A percentile compares a stretch with the other conserved stretches of the same genome.
Evolutionary conservation across 768 basidiomycete genomes (phyloP).

Genomic region (Boletus vermiculosoides): DNA sequence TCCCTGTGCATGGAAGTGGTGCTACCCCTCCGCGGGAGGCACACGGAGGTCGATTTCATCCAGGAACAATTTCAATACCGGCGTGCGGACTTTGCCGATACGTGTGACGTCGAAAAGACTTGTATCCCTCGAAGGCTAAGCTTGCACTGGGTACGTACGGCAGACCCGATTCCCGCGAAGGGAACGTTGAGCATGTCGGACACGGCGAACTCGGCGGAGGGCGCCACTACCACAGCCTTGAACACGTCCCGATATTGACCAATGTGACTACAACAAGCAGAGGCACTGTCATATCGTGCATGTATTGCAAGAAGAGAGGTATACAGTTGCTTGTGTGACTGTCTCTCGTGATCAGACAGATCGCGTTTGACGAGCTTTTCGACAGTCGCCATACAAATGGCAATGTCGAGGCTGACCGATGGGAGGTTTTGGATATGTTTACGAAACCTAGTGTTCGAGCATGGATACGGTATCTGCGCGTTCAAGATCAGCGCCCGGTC

Average conservation of each 20-base stretch:
- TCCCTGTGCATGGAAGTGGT: conserved; percentile 35
- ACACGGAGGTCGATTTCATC: conserved; percentile 54
- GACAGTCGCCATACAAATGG: conserved; percentile 54
- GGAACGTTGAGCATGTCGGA: conserved; percentile 66
- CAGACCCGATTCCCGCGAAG: conserved; percentile 35
- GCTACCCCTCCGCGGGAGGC: conserved; percentile 52
- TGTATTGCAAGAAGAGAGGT: conserved; percentile 2
- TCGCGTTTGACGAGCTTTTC: conserved; percentile 46
- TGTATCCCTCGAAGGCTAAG: conserved; percentile 34
- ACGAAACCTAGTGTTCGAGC: conserved; percentile 55
- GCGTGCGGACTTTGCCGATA: conserved; percentile 46
- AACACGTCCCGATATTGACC: conserved; percentile 43
- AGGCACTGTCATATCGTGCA: background rate
- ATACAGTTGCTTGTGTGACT: too few relatives aligned
- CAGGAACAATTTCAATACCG: conserved; percentile 56
- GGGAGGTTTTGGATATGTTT: conserved; percentile 44
- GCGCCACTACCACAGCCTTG: conserved; percentile 58
- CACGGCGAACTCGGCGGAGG: conserved; percentile 45
- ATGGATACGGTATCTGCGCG: conserved; percentile 40
- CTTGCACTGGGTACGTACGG: conserved; percentile 34
- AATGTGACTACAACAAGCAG: conserved; percentile 41
- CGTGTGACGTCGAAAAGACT: conserved; percentile 42
- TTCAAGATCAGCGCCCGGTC: too few relatives aligned
- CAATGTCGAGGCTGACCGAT: conserved; percentile 55
- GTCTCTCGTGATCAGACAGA: conserved; percentile 47